Percentiles rank a stretch among this genome's conserved stretches.
phyloP scores from a whole-genome alignment of 441 rosid species.

The Gossypium davidsonii region DNA sequence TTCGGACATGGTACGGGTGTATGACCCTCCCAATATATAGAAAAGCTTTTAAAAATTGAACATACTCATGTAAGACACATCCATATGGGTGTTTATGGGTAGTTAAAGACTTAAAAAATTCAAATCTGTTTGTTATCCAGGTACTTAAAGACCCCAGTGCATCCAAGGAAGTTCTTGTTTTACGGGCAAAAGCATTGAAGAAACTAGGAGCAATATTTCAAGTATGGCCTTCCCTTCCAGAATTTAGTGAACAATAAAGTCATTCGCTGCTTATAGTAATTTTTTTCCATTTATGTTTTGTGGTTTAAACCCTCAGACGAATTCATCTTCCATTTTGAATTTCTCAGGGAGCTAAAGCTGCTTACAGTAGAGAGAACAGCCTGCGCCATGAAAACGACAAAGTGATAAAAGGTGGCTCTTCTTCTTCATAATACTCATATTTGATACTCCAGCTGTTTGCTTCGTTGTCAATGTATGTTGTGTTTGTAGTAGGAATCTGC shows the following conservation, averaged over 20 bases:
- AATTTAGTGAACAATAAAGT: background rate
- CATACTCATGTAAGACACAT: background rate
- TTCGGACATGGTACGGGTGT: background rate
- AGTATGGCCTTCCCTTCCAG: conserved; percentile 16
- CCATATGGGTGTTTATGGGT: background rate
- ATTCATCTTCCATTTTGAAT: background rate
- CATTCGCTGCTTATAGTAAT: background rate
- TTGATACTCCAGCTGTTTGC: background rate
- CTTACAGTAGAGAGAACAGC: conserved; percentile 75
- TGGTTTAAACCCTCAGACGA: background rate
- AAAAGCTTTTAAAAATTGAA: too few relatives aligned
- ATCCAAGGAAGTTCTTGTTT: conserved; percentile 40
- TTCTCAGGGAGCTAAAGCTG: conserved; percentile 70
- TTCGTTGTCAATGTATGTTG: background rate
- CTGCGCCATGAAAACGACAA: conserved; percentile 56
- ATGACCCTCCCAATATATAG: background rate
- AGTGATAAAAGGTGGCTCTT: conserved; percentile 19
- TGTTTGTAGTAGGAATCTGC: background rate
- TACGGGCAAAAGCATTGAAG: conserved; percentile 53
- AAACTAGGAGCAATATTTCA: conserved; percentile 67
- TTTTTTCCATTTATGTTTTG: background rate
- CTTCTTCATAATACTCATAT: conserved; percentile 22
- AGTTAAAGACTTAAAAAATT: background rate
- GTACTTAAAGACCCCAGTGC: conserved; percentile 61
- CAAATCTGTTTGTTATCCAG: conserved; percentile 25